A percentile compares a stretch with the other conserved stretches of the same genome.
These are phyloP conservation scores for Apium graveolens DNA, from an alignment of 129 eudicot genomes.

Conservation along the genomic window DNA sequence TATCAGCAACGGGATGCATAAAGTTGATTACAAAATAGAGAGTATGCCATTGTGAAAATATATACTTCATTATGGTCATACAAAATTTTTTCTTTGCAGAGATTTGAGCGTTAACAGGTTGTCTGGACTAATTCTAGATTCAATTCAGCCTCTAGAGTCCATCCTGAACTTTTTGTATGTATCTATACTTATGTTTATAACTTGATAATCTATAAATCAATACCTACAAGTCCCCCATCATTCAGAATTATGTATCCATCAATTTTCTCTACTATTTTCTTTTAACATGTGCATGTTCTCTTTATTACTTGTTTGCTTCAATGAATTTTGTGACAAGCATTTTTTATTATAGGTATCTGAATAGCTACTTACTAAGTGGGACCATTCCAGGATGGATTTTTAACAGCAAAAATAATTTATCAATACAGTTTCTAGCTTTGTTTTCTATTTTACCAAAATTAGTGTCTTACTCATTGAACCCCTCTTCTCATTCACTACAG, in stretches of 20 bases:
- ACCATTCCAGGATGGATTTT: too few species aligned
- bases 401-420: slow-evolving; percentile 29
- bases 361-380: slow-evolving; percentile 41
- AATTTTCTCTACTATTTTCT: too few species aligned
- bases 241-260: too few species aligned
- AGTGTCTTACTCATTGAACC: not conserved
- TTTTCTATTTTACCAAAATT: not conserved
- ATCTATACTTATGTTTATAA: not conserved
- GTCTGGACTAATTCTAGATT: slow-evolving; percentile 44
- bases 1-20: not conserved
- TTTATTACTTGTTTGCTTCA: too few species aligned
- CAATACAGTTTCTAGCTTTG: slow-evolving; percentile 15
- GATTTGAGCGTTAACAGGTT: slow-evolving; percentile 60
- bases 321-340: not conserved
- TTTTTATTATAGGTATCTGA: slow-evolving; percentile 45
- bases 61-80: too few species aligned
- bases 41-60: not conserved
- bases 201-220: not conserved
- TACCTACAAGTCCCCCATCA: not conserved
- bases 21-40: not conserved
- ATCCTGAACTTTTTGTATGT: slow-evolving; percentile 10
- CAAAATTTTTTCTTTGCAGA: too few species aligned
- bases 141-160: slow-evolving; percentile 1
- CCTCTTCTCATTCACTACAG: slow-evolving; percentile 24
- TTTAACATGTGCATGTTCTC: too few species aligned